A percentile compares a stretch with the other conserved stretches of the same genome.
Evolutionary conservation across 805 yeast genomes (phyloP).

Genomic region (Teunomyces cretensis): DNA sequence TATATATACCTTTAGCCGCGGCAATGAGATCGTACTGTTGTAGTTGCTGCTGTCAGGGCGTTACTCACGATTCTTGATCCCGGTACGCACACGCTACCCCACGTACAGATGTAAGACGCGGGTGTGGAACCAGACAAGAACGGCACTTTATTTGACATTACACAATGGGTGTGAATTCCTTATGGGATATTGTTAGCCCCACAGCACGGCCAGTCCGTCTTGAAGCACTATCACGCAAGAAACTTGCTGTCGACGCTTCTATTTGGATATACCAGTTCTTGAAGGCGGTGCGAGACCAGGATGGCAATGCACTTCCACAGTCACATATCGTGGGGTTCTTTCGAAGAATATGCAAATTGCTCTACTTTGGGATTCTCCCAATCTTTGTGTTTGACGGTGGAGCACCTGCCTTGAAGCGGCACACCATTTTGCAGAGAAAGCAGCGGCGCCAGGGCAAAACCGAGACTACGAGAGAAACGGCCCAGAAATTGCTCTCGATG

Average conservation of each 20-base stretch:
- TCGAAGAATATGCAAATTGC: constrained; percentile 84
- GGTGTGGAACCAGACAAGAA: too few species aligned
- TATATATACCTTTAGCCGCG: too few species aligned
- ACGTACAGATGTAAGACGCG: neutral
- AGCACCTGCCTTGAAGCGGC: constrained; percentile 78
- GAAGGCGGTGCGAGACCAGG: constrained; percentile 86
- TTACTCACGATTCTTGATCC: neutral
- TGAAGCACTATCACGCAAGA: constrained; percentile 76
- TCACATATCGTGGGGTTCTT: constrained; percentile 96
- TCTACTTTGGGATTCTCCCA: constrained; percentile 84
- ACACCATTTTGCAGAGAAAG: constrained; percentile 71
- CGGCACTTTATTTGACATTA: constrained; percentile 6
- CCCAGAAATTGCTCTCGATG: constrained; percentile 74
- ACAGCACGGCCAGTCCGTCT: constrained; percentile 87
- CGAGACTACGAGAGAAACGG: constrained; percentile 70
- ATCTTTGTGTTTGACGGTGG: constrained; percentile 96
- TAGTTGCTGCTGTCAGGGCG: too few species aligned
- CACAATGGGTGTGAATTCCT: constrained; percentile 90
- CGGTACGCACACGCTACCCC: neutral
- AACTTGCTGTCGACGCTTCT: constrained; percentile 94
- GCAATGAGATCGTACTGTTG: too few species aligned
- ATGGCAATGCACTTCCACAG: constrained; percentile 72
- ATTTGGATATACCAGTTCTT: constrained; percentile 97
- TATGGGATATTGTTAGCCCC: constrained; percentile 91
- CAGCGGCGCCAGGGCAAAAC: constrained; percentile 73